phyloP scores from a whole-genome alignment of 345 rosid species.

The Acer campestre region DNA sequence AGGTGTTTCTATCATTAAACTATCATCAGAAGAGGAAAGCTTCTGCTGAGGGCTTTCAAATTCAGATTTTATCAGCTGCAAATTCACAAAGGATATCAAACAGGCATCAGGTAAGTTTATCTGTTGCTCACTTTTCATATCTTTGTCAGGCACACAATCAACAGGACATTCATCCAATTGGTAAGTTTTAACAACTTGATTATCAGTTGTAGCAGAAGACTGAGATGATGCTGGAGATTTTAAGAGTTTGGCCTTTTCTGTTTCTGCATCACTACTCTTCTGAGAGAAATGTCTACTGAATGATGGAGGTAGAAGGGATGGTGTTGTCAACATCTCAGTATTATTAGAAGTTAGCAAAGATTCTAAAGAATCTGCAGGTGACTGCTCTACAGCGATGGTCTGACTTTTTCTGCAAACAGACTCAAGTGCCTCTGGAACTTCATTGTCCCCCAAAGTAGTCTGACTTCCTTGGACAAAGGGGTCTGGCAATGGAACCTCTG shows the following conservation, averaged over 20 bases:
- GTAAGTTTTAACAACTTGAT: conserved; percentile 9
- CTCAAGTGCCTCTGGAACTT: conserved; percentile 18
- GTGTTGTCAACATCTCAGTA: conserved; percentile 16
- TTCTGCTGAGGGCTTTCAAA: conserved; percentile 38
- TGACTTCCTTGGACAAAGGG: conserved; percentile 25
- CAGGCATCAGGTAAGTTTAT: conserved; percentile 20
- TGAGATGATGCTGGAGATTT: conserved; percentile 20
- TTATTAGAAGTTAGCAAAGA: conserved; percentile 15
- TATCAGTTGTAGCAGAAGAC: conserved; percentile 8
- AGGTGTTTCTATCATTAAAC: conserved; percentile 41
- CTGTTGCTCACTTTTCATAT: conserved; percentile 19
- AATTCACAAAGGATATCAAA: conserved; percentile 4
- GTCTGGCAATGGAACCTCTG: conserved; percentile 43
- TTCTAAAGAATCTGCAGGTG: conserved; percentile 8
- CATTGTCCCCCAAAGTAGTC: conserved; percentile 13
- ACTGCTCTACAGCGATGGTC: conserved; percentile 16
- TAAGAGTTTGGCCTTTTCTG: conserved; percentile 20
- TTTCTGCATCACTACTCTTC: conserved; percentile 17
- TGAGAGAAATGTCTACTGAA: conserved; percentile 39
- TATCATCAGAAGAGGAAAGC: conserved; percentile 25
- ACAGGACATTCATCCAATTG: conserved; percentile 8
- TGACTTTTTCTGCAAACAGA: not conserved
- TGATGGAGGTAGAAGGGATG: conserved; percentile 28
- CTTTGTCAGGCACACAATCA: conserved; percentile 6
- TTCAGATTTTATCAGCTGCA: conserved; percentile 8